A percentile compares a stretch with the other conserved stretches of the same genome.
Evolutionary conservation across 2,329 filamentous ascomycete species (phyloP).

Genomic region (Aspergillus costaricaensis): DNA sequence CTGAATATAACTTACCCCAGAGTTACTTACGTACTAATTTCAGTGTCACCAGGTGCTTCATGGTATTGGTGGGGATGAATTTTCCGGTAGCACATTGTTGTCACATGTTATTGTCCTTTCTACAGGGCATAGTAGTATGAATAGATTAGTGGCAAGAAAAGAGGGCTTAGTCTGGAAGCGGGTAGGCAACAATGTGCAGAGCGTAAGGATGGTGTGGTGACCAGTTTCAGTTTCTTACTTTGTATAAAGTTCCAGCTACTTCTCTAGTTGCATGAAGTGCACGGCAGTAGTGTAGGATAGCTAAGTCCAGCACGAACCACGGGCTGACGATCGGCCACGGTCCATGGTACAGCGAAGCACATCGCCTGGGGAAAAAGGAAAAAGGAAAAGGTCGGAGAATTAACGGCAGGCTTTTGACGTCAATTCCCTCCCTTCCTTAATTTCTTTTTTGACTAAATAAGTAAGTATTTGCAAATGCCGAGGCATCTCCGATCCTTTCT

Average conservation of each 20-base stretch:
- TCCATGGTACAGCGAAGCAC: neutral
- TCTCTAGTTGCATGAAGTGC: neutral
- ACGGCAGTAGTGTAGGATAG: neutral
- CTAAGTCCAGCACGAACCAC: slow-evolving; percentile 7
- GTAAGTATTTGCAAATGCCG: neutral
- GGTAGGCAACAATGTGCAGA: too few relatives aligned
- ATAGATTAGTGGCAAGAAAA: neutral
- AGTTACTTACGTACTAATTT: too few relatives aligned
- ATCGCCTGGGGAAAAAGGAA: neutral
- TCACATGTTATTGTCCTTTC: too few relatives aligned
- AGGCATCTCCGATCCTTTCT: neutral
- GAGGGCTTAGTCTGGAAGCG: too few relatives aligned
- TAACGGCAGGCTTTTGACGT: neutral
- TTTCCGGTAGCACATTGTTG: too few relatives aligned
- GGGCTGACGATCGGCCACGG: slow-evolving; percentile 8
- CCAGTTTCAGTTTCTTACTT: neutral
- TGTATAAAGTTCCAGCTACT: neutral
- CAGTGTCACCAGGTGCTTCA: too few relatives aligned
- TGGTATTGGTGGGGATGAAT: too few relatives aligned
- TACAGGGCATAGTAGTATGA: too few relatives aligned
- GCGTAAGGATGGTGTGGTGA: neutral
- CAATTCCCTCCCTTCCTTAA: neutral
- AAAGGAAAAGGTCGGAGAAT: slow-evolving; percentile 1
- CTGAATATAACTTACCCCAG: too few relatives aligned
- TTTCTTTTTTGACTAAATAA: neutral